phyloP scores from a whole-genome alignment of 805 yeast genomes.

The Naumovozyma dairenensis region DNA sequence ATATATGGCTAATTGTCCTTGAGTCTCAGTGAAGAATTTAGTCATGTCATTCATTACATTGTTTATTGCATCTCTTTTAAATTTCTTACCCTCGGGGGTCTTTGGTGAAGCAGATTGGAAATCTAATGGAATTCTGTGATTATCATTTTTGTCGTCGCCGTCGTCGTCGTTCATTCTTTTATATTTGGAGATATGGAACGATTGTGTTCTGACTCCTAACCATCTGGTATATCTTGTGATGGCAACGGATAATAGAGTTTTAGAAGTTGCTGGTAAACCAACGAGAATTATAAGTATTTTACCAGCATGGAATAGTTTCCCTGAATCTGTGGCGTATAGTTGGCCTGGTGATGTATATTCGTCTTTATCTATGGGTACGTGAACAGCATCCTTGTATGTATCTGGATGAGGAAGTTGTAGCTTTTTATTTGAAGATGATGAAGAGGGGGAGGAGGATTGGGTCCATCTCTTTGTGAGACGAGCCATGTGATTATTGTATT shows the following conservation, averaged over 20 bases:
- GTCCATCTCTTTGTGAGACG: neutral
- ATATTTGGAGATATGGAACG: constrained; percentile 88
- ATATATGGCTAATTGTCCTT: constrained; percentile 91
- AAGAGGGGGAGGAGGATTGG: neutral
- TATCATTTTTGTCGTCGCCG: neutral
- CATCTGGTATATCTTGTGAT: constrained; percentile 87
- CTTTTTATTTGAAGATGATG: neutral
- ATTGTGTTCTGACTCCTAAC: constrained; percentile 89
- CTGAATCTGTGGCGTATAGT: constrained; percentile 83
- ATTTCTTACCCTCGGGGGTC: constrained; percentile 36
- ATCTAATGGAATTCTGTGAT: constrained; percentile 49
- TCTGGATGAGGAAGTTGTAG: neutral
- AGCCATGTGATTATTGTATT: neutral
- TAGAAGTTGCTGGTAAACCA: constrained; percentile 94
- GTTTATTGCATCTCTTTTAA: constrained; percentile 49
- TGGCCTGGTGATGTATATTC: constrained; percentile 83
- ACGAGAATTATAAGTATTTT: constrained; percentile 79
- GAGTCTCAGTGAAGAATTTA: constrained; percentile 58
- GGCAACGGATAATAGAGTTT: constrained; percentile 85
- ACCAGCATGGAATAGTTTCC: constrained; percentile 92
- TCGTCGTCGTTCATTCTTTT: constrained; percentile 45
- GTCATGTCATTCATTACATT: constrained; percentile 62
- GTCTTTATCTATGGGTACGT: constrained; percentile 24
- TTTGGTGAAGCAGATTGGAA: constrained; percentile 52
- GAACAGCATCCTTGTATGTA: neutral